Evolutionary conservation across 2,329 filamentous ascomycete genomes (phyloP).

Genomic region (Xylariaceae sp.): DNA sequence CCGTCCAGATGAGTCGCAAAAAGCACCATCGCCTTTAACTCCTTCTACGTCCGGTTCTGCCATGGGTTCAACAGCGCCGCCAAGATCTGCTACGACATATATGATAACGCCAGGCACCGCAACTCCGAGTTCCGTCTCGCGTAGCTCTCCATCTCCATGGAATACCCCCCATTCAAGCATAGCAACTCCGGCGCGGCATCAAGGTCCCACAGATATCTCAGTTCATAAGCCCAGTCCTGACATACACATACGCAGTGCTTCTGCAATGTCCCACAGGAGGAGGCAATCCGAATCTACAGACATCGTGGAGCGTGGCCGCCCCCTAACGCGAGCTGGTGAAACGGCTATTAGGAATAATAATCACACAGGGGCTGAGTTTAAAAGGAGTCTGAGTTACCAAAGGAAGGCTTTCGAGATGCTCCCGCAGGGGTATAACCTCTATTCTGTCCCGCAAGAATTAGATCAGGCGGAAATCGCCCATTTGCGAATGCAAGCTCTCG

Average conservation of each 20-base stretch:
- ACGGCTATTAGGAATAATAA: slow-evolving; percentile 35
- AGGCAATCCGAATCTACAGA: slow-evolving; percentile 55
- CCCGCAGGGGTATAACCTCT: slow-evolving; percentile 53
- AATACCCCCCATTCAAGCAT: slow-evolving; percentile 33
- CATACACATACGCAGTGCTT: slow-evolving; percentile 15
- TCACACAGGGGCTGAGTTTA: slow-evolving; percentile 40
- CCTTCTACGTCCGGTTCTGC: slow-evolving; percentile 43
- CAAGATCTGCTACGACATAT: slow-evolving; percentile 45
- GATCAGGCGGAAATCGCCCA: slow-evolving; percentile 45
- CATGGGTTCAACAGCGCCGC: slow-evolving; percentile 40
- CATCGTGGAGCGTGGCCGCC: slow-evolving; percentile 60
- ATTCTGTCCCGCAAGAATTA: slow-evolving; percentile 49
- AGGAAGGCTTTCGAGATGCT: slow-evolving; percentile 56
- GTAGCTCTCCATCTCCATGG: slow-evolving; percentile 37
- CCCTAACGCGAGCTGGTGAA: slow-evolving; percentile 49
- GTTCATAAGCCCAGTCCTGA: slow-evolving; percentile 30
- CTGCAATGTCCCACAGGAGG: slow-evolving; percentile 42
- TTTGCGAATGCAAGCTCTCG: slow-evolving; percentile 57
- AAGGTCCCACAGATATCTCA: slow-evolving; percentile 27
- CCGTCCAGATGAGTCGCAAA: slow-evolving; percentile 46
- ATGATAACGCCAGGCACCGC: slow-evolving; percentile 39
- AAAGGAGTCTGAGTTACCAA: slow-evolving; percentile 48
- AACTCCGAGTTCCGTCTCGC: slow-evolving; percentile 40
- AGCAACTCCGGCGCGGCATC: slow-evolving; percentile 28
- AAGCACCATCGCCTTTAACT: slow-evolving; percentile 38